phyloP scores from a whole-genome alignment of 768 basidiomycete genomes.

The Xerocomus spinulosus region DNA sequence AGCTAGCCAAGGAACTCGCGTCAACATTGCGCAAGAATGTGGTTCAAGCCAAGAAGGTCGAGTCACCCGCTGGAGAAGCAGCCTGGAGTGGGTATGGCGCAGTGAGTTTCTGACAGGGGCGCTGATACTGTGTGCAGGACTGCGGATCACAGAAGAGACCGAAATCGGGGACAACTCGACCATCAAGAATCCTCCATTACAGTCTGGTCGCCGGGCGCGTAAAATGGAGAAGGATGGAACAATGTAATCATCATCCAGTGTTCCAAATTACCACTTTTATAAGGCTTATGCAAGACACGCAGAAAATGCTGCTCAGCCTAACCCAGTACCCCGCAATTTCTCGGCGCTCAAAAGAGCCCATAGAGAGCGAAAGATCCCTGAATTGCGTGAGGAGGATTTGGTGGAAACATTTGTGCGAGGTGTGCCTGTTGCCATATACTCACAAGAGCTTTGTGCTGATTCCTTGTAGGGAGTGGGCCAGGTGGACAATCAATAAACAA shows the following conservation, averaged over 20 bases:
- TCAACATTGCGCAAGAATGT: constrained; percentile 73
- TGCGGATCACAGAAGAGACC: constrained; percentile 73
- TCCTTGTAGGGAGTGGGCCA: constrained; percentile 70
- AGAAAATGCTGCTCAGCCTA: constrained; percentile 32
- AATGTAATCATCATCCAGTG: constrained; percentile 21
- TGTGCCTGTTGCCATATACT: constrained; percentile 28
- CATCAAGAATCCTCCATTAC: constrained; percentile 51
- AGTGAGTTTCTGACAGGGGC: neutral
- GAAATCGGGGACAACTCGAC: constrained; percentile 84
- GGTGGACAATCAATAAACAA: constrained; percentile 98
- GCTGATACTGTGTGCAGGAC: constrained; percentile 38
- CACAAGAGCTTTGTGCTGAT: constrained; percentile 7
- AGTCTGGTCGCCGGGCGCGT: constrained; percentile 47
- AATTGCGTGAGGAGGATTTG: constrained; percentile 74
- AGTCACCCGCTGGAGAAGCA: constrained; percentile 34
- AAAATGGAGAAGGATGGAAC: constrained; percentile 37
- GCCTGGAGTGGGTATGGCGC: constrained; percentile 51
- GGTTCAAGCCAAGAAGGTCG: constrained; percentile 66
- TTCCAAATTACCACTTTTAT: constrained; percentile 30
- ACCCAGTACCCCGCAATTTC: constrained; percentile 43
- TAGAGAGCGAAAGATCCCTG: constrained; percentile 57
- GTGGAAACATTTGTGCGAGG: constrained; percentile 87
- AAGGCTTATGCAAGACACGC: constrained; percentile 23
- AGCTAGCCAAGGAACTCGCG: constrained; percentile 68
- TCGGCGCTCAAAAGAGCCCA: constrained; percentile 70